phyloP scores from a whole-genome alignment of 148 eudicot species.

The Polygonum maritimum region DNA sequence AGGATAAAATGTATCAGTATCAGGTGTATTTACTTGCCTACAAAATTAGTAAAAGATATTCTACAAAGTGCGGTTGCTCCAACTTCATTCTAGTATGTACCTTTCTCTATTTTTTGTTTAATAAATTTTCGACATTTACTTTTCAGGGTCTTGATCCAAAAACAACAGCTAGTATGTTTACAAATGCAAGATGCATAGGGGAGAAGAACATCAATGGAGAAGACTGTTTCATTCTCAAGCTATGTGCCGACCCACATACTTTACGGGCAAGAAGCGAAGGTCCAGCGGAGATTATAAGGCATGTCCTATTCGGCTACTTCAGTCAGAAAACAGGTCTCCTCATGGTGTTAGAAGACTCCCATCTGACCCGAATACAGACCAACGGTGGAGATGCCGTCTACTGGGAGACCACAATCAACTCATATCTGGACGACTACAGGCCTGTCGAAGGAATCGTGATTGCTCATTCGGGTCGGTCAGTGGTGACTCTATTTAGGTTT shows the following conservation, averaged over 20 bases:
- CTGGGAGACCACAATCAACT: conserved; percentile 92
- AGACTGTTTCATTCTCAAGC: conserved; percentile 59
- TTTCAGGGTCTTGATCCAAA: conserved; percentile 58
- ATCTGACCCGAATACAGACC: conserved; percentile 77
- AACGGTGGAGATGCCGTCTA: conserved; percentile 88
- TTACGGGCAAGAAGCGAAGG: conserved; percentile 52
- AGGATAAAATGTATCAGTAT: too few relatives aligned
- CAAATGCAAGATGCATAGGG: conserved; percentile 49
- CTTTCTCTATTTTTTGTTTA: too few relatives aligned
- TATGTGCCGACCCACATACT: conserved; percentile 51
- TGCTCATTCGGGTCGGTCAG: conserved; percentile 87
- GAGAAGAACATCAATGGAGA: conserved; percentile 56
- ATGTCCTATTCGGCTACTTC: conserved; percentile 52
- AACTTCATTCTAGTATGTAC: too few relatives aligned
- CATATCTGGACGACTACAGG: conserved; percentile 68
- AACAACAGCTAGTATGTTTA: conserved; percentile 53
- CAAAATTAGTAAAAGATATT: too few relatives aligned
- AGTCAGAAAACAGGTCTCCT: conserved; percentile 59
- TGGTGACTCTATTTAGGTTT: conserved; percentile 84
- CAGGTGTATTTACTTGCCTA: too few relatives aligned
- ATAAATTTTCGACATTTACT: not conserved
- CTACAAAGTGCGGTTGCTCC: too few relatives aligned
- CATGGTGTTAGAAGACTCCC: conserved; percentile 55
- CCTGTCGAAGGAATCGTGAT: conserved; percentile 90
- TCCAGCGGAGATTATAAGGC: conserved; percentile 56